Evolutionary conservation across 2,329 filamentous ascomycete genomes (phyloP).

Genomic region (Sarocladiaceae sp.): DNA sequence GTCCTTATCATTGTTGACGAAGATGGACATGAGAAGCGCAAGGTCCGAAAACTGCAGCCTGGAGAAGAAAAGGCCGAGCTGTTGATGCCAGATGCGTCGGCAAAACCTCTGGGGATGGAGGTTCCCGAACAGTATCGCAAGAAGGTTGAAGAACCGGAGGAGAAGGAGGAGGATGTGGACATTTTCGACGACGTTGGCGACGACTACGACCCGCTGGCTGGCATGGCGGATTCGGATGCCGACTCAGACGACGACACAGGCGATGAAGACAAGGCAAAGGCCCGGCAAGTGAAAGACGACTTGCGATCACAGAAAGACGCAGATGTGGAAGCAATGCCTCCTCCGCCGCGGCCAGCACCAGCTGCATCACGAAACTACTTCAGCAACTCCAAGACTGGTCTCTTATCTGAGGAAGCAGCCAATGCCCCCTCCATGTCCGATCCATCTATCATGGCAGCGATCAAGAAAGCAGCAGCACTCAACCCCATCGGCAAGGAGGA

Average conservation of each 20-base stretch:
- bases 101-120: constrained; percentile 57
- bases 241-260: constrained; percentile 40
- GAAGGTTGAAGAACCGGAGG: constrained; percentile 36
- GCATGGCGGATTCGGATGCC: constrained; percentile 39
- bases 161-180: constrained; percentile 50
- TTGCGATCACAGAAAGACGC: neutral
- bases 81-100: constrained; percentile 48
- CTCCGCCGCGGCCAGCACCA: constrained; percentile 36
- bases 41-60: constrained; percentile 48
- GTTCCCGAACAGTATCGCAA: constrained; percentile 53
- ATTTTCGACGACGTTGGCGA: constrained; percentile 62
- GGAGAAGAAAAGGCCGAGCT: constrained; percentile 31
- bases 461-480: constrained; percentile 75
- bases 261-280: constrained; percentile 27
- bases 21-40: constrained; percentile 59
- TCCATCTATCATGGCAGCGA: constrained; percentile 71
- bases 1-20: constrained; percentile 61
- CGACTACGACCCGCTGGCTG: constrained; percentile 62
- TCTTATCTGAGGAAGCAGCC: constrained; percentile 46
- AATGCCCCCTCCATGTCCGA: constrained; percentile 58
- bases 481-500: constrained; percentile 37
- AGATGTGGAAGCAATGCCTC: constrained; percentile 32
- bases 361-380: constrained; percentile 54
- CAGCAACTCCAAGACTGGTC: constrained; percentile 47
- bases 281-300: constrained; percentile 17